These are phyloP conservation scores for Fusarium vanettenii DNA, from an alignment of 2,329 filamentous ascomycete species.

Conservation along the genomic window DNA sequence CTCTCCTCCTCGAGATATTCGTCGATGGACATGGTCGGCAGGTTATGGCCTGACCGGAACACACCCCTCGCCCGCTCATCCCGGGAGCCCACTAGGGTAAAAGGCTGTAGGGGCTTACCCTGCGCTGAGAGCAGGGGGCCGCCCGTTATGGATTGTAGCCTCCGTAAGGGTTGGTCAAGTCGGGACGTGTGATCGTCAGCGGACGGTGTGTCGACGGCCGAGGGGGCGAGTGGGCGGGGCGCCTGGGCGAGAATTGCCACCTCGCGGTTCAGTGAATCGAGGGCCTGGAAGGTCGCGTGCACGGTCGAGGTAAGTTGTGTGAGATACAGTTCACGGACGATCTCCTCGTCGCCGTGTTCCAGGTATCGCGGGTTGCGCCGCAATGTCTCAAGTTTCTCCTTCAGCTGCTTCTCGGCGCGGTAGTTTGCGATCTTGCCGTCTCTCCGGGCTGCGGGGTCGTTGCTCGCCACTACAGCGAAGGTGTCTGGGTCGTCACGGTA, in stretches of 20 bases:
- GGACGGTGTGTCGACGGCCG: constrained; percentile 59
- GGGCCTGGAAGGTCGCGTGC: constrained; percentile 84
- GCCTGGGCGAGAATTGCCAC: constrained; percentile 83
- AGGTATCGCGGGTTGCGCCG: constrained; percentile 62
- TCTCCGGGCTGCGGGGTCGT: constrained; percentile 74
- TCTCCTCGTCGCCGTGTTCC: constrained; percentile 81
- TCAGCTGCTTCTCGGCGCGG: constrained; percentile 85
- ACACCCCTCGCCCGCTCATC: constrained; percentile 82
- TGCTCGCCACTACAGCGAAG: constrained; percentile 77
- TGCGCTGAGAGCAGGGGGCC: constrained; percentile 81
- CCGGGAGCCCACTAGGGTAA: constrained; percentile 84
- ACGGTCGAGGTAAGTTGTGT: constrained; percentile 78
- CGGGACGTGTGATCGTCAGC: constrained; percentile 70
- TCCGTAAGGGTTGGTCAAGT: constrained; percentile 73
- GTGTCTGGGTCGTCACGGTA: constrained; percentile 78
- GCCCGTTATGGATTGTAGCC: constrained; percentile 61
- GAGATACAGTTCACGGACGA: constrained; percentile 82
- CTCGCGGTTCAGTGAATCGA: constrained; percentile 91
- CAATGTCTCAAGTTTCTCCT: constrained; percentile 77
- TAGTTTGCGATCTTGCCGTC: constrained; percentile 89
- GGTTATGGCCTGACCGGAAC: constrained; percentile 89
- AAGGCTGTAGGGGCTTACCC: constrained; percentile 90
- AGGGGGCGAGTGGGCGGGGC: constrained; percentile 64
- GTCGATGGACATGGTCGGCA: constrained; percentile 98
- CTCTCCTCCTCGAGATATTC: constrained; percentile 96